Base-by-base conservation (phyloP, 2,329 filamentous ascomycete species). In the Onygenales sp. region DNA sequence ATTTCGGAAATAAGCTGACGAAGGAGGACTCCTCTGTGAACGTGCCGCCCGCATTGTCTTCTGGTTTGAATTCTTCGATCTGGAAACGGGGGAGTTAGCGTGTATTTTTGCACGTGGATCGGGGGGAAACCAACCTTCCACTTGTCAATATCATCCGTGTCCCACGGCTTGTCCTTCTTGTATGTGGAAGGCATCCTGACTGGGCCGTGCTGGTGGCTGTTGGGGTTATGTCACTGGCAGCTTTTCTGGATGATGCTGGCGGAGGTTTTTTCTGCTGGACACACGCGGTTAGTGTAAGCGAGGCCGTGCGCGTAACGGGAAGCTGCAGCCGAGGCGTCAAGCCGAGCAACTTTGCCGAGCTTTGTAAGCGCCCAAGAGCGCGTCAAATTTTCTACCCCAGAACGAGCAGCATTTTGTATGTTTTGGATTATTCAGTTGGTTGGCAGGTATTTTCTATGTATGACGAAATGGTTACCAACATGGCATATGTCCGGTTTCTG, bases 1-100 rank as follows among this genome's bases (percentile, higher is more conserved):
- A 98, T 73, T 95, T 95, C 58, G 93, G 93, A 67, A 97, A 97
- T 6, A 97, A 72, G 10, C 76, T 79, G 56, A 75, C 75, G 69
- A 98, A 98, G 5, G 87, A 90, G 1, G 89, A 95, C 75, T 97
- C 93, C 71, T 98, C 92, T 51, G 85, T 80, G 68, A 98, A 95
- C 17, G 87, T 86, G 59, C 93, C 93, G 53, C 82, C 89, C 35
- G 75, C 73, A 72, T 97, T 97, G 74, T 97, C 87, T 60, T 87
- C 83, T 48, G 88, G 81, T 43, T 83, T 92, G 74, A 97, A 97
- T 32, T 83, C 74, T 41, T 95, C 90, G 63, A 91, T 75, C 83
- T 85, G 64, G 21, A 27, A 54, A 27, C 42, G 10, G 43, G 35
- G 13, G 50, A 7, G 21, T 44, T 21, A 42, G 36, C 14, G 13